Evolutionary conservation across 192 early-diverging fungal species (phyloP).

Genomic region (Coemansia guatemalensis): DNA sequence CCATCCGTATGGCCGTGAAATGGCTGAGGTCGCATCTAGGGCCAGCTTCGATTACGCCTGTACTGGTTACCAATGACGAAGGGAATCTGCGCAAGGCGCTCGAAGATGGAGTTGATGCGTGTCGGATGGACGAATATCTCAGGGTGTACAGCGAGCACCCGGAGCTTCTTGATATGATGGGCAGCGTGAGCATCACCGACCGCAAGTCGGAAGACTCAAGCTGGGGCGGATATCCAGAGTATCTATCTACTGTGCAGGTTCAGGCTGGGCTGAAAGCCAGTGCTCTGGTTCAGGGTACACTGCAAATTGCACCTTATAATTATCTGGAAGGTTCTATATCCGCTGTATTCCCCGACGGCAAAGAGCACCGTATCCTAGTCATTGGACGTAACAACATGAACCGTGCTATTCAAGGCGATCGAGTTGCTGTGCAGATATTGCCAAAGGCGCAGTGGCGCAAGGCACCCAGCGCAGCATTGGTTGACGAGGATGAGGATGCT

Average conservation of each 20-base stretch:
- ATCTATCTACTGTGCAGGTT: conserved; percentile 75
- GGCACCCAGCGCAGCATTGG: conserved; percentile 65
- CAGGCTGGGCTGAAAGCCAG: conserved; percentile 83
- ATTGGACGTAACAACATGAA: conserved; percentile 84
- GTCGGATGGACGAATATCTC: conserved; percentile 79
- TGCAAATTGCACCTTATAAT: conserved; percentile 85
- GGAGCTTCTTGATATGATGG: conserved; percentile 92
- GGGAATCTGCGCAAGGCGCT: conserved; percentile 75
- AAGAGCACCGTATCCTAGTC: conserved; percentile 73
- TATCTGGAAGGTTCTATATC: conserved; percentile 82
- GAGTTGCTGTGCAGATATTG: conserved; percentile 83
- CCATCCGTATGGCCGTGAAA: conserved; percentile 79
- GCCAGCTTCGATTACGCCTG: conserved; percentile 52
- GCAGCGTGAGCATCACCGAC: conserved; percentile 50
- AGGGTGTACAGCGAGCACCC: conserved; percentile 68
- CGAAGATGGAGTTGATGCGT: conserved; percentile 63
- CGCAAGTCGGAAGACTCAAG: conserved; percentile 49
- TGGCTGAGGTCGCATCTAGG: conserved; percentile 85
- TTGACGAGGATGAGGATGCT: conserved; percentile 69
- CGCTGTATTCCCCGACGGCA: conserved; percentile 69
- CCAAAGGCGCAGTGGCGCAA: conserved; percentile 85
- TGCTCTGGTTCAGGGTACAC: conserved; percentile 74
- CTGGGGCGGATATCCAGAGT: conserved; percentile 61
- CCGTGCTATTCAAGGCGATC: conserved; percentile 89
- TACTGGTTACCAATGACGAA: conserved; percentile 89